Percentiles rank a stretch among this genome's conserved stretches.
Conservation (phyloP, 2,329 filamentous ascomycete genomes). For the Alternaria arborescens region DNA sequence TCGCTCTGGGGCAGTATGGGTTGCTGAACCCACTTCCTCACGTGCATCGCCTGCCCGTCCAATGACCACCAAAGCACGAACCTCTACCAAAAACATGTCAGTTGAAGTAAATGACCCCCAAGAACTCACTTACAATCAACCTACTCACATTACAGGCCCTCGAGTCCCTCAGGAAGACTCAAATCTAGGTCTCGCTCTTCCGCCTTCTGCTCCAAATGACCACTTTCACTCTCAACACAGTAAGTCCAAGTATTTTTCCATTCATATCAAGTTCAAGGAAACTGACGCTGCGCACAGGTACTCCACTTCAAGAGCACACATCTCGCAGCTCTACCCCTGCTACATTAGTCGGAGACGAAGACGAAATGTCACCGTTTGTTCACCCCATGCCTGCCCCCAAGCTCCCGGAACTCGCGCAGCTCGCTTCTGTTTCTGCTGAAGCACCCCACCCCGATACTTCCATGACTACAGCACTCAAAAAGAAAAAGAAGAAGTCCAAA, state of each 20-base stretch:
- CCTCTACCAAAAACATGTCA: constrained; percentile 14
- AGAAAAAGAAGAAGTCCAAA: constrained; percentile 38
- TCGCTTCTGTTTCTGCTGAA: neutral
- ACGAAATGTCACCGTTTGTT: neutral
- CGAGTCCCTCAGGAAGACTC: neutral
- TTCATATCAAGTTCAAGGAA: neutral
- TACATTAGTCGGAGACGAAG: constrained; percentile 14
- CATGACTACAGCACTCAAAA: constrained; percentile 10
- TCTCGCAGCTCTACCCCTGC: constrained; percentile 9
- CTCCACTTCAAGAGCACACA: neutral
- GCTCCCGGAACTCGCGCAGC: neutral
- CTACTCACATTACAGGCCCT: constrained; percentile 6
- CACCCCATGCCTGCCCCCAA: constrained; percentile 3
- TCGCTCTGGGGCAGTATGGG: constrained; percentile 11
- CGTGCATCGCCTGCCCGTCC: neutral
- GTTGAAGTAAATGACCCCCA: constrained; percentile 9
- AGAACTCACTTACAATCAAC: constrained; percentile 1
- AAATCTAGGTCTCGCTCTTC: neutral
- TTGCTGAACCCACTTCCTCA: constrained; percentile 9
- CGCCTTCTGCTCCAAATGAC: neutral
- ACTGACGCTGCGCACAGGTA: neutral
- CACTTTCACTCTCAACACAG: neutral
- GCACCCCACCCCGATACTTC: neutral
- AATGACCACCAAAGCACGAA: constrained; percentile 1
- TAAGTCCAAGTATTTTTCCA: neutral